Conservation (phyloP, 306 rosid species). For the Herpetospermum pedunculosum region DNA sequence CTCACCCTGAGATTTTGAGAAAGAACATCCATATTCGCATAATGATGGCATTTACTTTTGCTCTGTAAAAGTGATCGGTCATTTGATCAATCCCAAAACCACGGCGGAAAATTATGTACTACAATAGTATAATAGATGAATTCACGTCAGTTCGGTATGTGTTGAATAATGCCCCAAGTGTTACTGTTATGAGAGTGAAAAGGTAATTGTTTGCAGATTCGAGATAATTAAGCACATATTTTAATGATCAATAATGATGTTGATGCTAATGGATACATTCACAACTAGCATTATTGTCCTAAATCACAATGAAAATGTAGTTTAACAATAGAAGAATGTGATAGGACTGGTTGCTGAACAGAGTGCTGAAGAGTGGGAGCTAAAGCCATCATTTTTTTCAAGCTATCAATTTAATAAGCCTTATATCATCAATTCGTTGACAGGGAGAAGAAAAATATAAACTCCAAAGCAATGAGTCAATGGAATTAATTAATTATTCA, state of each 20-base stretch:
- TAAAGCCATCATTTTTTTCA: neutral
- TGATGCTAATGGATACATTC: neutral
- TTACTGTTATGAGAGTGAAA: neutral
- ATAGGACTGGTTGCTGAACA: neutral
- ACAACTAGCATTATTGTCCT: neutral
- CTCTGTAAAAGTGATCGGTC: slow-evolving; percentile 54
- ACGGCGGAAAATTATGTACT: slow-evolving; percentile 87
- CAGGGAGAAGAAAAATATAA: neutral
- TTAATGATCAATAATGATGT: neutral
- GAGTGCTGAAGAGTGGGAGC: neutral
- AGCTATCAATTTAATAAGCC: neutral
- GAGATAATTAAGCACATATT: neutral
- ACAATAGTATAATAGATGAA: slow-evolving; percentile 13
- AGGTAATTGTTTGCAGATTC: neutral
- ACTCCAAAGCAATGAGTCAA: neutral
- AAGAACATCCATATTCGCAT: slow-evolving; percentile 63
- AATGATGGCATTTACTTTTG: slow-evolving; percentile 81
- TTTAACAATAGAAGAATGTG: neutral
- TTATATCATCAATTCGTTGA: neutral
- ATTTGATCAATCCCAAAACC: slow-evolving; percentile 79
- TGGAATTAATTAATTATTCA: neutral
- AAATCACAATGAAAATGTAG: neutral
- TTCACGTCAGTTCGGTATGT: slow-evolving; percentile 14
- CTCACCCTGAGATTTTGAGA: slow-evolving; percentile 45
- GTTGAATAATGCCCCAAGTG: neutral